phyloP scores from a whole-genome alignment of 257 asterid genomes.

The Lithospermum erythrorhizon region DNA sequence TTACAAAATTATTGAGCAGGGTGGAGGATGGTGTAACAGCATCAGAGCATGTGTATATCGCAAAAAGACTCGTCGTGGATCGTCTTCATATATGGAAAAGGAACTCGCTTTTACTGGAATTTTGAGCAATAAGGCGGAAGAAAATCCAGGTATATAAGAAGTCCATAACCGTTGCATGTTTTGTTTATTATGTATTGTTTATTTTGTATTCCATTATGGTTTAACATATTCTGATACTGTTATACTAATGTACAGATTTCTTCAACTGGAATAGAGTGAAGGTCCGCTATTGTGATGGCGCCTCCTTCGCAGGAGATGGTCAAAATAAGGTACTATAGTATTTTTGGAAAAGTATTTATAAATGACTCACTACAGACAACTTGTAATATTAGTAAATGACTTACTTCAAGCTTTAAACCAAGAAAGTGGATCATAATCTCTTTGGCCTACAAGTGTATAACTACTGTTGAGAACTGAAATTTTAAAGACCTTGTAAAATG shows the following conservation, averaged over 20 bases:
- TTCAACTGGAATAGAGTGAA: conserved; percentile 95
- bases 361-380: background rate
- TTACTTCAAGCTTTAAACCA: background rate
- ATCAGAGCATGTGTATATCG: conserved; percentile 66
- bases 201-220: background rate
- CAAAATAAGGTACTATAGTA: conserved; percentile 48
- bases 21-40: conserved; percentile 99
- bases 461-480: background rate
- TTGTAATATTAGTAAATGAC: background rate
- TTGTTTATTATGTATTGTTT: too few species aligned
- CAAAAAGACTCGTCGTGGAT: conserved; percentile 74
- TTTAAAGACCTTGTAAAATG: background rate
- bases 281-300: conserved; percentile 94
- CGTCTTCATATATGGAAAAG: conserved; percentile 65
- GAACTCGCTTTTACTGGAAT: conserved; percentile 64
- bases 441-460: background rate
- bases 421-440: background rate
- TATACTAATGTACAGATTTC: conserved; percentile 43
- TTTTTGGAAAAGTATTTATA: too few species aligned
- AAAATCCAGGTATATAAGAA: conserved; percentile 62
- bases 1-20: conserved; percentile 36
- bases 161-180: background rate
- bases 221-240: conserved; percentile 1
- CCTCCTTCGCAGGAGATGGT: conserved; percentile 86
- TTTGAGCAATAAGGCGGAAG: conserved; percentile 78